Percentiles rank a stretch among this genome's conserved stretches.
Conservation (phyloP, 2,329 filamentous ascomycete genomes). For the Claviceps monticola region DNA sequence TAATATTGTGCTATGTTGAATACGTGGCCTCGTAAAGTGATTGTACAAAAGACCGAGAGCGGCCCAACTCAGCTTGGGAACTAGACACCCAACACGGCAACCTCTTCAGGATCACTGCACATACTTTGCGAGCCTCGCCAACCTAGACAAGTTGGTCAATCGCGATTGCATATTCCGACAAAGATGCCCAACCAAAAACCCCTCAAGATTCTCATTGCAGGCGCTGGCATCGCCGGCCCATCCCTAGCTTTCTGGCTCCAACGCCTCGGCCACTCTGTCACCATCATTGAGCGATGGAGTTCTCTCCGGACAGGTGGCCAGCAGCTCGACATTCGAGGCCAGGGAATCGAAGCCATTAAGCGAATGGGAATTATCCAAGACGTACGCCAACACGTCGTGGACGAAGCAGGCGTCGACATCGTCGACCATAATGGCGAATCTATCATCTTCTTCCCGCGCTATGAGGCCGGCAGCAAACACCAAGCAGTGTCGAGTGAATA, state of each 20-base stretch:
- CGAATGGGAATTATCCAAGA: slow-evolving; percentile 24
- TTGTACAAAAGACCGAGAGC: too few relatives aligned
- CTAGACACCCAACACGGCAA: too few relatives aligned
- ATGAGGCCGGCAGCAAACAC: neutral
- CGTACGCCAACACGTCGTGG: slow-evolving; percentile 23
- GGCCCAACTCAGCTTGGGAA: too few relatives aligned
- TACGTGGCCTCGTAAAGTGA: too few relatives aligned
- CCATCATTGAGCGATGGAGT: slow-evolving; percentile 25
- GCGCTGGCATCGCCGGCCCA: slow-evolving; percentile 21
- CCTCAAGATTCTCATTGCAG: slow-evolving; percentile 14
- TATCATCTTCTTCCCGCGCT: slow-evolving; percentile 22
- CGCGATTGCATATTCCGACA: too few relatives aligned
- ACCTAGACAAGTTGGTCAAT: too few relatives aligned
- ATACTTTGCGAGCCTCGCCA: too few relatives aligned
- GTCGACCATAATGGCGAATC: slow-evolving; percentile 25
- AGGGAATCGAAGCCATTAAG: slow-evolving; percentile 25
- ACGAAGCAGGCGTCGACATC: slow-evolving; percentile 35
- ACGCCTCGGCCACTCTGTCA: slow-evolving; percentile 18
- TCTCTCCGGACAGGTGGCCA: slow-evolving; percentile 20
- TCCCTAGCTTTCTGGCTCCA: slow-evolving; percentile 18
- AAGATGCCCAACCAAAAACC: neutral
- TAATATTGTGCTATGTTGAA: too few relatives aligned
- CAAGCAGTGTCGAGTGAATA: slow-evolving; percentile 31
- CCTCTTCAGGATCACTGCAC: too few relatives aligned
- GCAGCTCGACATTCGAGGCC: slow-evolving; percentile 31